Base-by-base conservation (phyloP, 2,329 filamentous ascomycete species). In the Lecanoromycetidae sp. region DNA sequence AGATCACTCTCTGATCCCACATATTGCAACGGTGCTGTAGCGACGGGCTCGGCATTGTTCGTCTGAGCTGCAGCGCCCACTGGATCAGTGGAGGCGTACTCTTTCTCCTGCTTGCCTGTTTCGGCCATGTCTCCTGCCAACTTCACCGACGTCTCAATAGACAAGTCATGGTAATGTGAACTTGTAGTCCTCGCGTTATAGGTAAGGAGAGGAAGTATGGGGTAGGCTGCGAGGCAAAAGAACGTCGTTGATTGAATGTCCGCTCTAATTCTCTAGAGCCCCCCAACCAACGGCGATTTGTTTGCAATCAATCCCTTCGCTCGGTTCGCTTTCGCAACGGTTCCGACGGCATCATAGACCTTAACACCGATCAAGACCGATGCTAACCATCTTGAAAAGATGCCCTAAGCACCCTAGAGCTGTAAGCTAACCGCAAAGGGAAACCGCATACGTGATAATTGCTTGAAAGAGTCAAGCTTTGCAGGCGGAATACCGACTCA, bases 31-130 rank as follows among this genome's bases (percentile, higher is more conserved):
- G 52, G 51, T 20, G 49, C 63, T 30, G 63, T 61, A 35, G 62
- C 61, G 41, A 69, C 62, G 23, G 68, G 63, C 54, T 66, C 64
- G 35, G 63, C 59, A 33, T 65, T 57, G 50, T 58, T 63, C 5
- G 60, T 60, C 32, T 57, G 54, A 41, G 60, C 46, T 33, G 58
- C 57, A 44, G 61, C 61, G 2, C 57, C 61, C 26, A 64, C 57
- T 3, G 58, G 59, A 46, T 67, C 64, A 34, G 55, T 59, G 12
- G 63, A 52, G 17, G 56, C 57, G 12, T 48, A 46, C 50, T 62
- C 62, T 46, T 64, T 65, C 54, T 67, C 64, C 26, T 49, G 44
- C 22, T 46, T 35, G 20, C 41, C 48, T 15, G 27, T 34, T 22
- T 52, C 48, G 8, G 52, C 53, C 53, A 55, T 55, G 5, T 4